phyloP scores from a whole-genome alignment of 2,329 filamentous ascomycete genomes.

The Colletotrichum sp. region DNA sequence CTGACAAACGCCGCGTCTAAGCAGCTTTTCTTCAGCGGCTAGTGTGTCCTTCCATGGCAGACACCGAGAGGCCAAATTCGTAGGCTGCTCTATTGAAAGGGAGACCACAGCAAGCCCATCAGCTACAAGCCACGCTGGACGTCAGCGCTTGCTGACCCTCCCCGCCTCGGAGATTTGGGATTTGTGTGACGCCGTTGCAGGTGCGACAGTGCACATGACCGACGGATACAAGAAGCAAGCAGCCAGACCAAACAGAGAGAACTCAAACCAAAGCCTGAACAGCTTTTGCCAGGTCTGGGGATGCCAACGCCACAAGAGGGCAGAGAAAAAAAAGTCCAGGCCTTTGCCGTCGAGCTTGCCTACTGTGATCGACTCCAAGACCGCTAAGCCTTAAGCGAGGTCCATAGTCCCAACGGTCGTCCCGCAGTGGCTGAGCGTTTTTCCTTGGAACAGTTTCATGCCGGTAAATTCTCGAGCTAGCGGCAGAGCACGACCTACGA shows the following conservation, averaged over 20 bases:
- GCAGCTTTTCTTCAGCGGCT: not conserved
- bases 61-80: not conserved
- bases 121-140: not conserved
- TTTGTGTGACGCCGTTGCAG: not conserved
- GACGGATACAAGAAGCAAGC: not conserved
- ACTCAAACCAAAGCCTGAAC: not conserved
- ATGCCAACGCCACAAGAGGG: not conserved
- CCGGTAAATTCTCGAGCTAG: conserved; percentile 13
- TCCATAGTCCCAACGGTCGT: not conserved
- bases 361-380: not conserved
- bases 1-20: not conserved
- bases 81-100: not conserved
- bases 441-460: not conserved
- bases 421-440: not conserved
- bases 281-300: not conserved
- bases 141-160: not conserved
- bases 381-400: not conserved
- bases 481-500: not conserved
- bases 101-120: not conserved
- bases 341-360: not conserved
- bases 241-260: not conserved
- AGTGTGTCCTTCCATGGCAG: not conserved
- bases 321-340: not conserved
- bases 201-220: not conserved
- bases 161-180: not conserved